Evolutionary conservation across 495 filamentous ascomycete species (phyloP).

Genomic region (Penicillium egyptiacum): DNA sequence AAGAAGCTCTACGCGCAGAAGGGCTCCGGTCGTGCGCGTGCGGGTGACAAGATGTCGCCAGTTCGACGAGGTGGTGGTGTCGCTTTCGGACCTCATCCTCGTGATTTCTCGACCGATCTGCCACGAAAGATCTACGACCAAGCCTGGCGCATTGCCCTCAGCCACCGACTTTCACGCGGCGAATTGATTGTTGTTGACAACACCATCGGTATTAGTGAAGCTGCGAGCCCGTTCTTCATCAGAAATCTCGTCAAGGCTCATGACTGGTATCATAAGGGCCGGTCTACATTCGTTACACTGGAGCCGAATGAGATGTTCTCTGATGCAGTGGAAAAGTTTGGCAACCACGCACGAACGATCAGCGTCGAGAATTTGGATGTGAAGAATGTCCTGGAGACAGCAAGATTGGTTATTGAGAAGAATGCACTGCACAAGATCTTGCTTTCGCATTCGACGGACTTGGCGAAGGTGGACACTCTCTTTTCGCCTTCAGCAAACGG

Average conservation of each 20-base stretch:
- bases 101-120: constrained; percentile 83
- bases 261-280: constrained; percentile 70
- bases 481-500: constrained; percentile 8
- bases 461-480: constrained; percentile 33
- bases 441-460: constrained; percentile 71
- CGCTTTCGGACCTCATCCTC: constrained; percentile 77
- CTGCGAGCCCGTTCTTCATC: constrained; percentile 57
- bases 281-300: constrained; percentile 77
- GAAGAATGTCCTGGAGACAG: constrained; percentile 84
- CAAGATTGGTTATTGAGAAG: constrained; percentile 83
- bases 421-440: constrained; percentile 74
- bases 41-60: constrained; percentile 78
- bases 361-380: constrained; percentile 79
- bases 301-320: constrained; percentile 41
- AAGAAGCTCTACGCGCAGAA: constrained; percentile 82
- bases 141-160: constrained; percentile 92
- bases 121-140: constrained; percentile 91
- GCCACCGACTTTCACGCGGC: constrained; percentile 81
- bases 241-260: constrained; percentile 65
- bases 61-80: constrained; percentile 85
- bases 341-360: constrained; percentile 66
- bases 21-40: constrained; percentile 74
- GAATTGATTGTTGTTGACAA: constrained; percentile 83
- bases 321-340: constrained; percentile 52
- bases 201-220: constrained; percentile 58